phyloP scores from a whole-genome alignment of 2,329 filamentous ascomycete genomes.

The Helminthosporium solani region DNA sequence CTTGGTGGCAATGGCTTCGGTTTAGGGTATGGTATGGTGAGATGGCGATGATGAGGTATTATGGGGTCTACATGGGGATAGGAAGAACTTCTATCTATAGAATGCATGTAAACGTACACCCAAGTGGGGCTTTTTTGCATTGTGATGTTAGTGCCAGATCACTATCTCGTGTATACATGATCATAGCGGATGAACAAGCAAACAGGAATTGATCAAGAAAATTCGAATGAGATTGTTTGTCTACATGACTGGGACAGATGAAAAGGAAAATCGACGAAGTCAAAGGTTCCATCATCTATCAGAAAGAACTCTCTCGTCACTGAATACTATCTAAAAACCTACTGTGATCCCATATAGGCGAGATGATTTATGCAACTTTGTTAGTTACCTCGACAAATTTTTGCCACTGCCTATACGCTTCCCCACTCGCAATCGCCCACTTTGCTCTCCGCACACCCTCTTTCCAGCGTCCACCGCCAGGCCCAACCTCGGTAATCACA shows the following conservation, averaged over 20 bases:
- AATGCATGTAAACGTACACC: background rate
- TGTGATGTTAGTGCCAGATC: no score
- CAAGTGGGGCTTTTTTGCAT: background rate
- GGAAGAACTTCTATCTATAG: background rate
- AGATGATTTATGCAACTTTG: constrained; percentile 19
- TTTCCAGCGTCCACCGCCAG: constrained; percentile 88
- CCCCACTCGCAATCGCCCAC: constrained; percentile 84
- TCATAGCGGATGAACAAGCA: no score
- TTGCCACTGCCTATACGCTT: constrained; percentile 80
- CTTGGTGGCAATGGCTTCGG: no score
- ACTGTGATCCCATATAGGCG: no score
- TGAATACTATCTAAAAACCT: no score
- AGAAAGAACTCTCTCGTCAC: no score
- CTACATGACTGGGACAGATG: no score
- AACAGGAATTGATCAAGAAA: no score
- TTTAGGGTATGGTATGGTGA: constrained; percentile 38
- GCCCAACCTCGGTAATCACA: constrained; percentile 79
- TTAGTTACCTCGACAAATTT: constrained; percentile 84
- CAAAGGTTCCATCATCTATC: no score
- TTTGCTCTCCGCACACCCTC: constrained; percentile 84
- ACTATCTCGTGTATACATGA: no score
- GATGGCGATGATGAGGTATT: constrained; percentile 38
- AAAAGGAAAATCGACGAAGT: no score
- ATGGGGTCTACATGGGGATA: background rate
- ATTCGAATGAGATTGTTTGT: no score